Conservation (phyloP, 1,284 basidiomycete species). For the Heterobasidion occidentale region DNA sequence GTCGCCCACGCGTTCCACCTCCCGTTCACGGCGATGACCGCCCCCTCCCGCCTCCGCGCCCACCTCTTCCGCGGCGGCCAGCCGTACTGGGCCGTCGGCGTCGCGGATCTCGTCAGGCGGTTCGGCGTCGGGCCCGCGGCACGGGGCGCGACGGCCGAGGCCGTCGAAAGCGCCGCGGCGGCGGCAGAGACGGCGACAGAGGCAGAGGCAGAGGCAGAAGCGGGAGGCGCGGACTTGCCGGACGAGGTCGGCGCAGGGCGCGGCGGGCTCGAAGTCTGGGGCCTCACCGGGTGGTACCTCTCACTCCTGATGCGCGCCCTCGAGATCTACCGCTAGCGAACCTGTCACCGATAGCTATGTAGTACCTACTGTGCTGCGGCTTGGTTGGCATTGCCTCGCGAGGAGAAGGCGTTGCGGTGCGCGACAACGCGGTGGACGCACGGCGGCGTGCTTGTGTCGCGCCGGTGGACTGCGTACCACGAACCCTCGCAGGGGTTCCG, state of each 20-base stretch:
- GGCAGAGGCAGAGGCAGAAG: no score
- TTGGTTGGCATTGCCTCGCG: no score
- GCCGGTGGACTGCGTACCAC: no score
- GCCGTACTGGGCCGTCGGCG: constrained; percentile 64
- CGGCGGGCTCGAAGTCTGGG: constrained; percentile 64
- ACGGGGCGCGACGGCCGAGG: constrained; percentile 3
- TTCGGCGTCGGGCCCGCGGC: constrained; percentile 10
- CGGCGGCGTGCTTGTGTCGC: no score
- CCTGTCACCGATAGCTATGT: no score
- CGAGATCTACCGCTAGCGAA: constrained; percentile 24
- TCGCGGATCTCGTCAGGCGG: constrained; percentile 48
- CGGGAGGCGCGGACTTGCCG: constrained; percentile 16
- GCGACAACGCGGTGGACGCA: no score
- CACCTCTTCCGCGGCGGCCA: constrained; percentile 43
- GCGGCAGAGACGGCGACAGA: no score
- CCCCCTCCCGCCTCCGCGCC: constrained; percentile 36
- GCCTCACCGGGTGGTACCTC: constrained; percentile 77
- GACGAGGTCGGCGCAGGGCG: constrained; percentile 37
- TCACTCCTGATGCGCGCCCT: constrained; percentile 48
- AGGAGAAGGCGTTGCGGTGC: no score
- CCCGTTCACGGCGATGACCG: constrained; percentile 44
- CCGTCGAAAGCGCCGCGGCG: constrained; percentile 3
- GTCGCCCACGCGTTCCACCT: constrained; percentile 68
- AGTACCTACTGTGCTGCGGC: no score
- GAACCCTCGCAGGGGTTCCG: no score